Percentiles rank a stretch among this genome's conserved stretches.
Evolutionary conservation across 768 basidiomycete genomes (phyloP).

Genomic region (Boletellus emodensis): DNA sequence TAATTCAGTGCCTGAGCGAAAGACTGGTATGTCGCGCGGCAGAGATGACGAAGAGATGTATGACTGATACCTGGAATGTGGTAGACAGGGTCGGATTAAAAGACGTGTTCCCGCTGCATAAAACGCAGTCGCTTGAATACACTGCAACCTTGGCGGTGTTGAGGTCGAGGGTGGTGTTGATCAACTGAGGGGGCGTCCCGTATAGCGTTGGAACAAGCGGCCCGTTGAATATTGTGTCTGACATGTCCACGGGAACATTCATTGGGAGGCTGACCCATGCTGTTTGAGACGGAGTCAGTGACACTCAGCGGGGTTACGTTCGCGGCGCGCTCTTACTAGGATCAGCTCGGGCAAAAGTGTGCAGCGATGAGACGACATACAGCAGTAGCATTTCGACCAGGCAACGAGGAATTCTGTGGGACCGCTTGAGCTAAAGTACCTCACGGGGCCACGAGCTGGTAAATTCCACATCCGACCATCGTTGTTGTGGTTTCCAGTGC

Average conservation of each 20-base stretch:
- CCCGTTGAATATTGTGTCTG: conserved; percentile 11
- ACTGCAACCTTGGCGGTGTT: conserved; percentile 16
- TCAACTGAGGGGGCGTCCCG: conserved; percentile 15
- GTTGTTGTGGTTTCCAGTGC: too few relatives aligned
- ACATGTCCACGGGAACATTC: conserved; percentile 9
- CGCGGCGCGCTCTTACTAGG: conserved; percentile 1
- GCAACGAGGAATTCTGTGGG: background rate
- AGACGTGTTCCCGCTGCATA: conserved; percentile 18
- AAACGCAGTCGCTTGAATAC: conserved; percentile 19
- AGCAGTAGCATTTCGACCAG: background rate
- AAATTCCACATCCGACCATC: too few relatives aligned
- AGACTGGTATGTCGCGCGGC: background rate
- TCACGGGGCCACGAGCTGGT: too few relatives aligned
- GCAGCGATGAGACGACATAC: background rate
- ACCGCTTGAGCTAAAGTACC: too few relatives aligned
- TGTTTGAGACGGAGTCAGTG: background rate
- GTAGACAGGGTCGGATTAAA: conserved; percentile 13
- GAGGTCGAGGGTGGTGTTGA: conserved; percentile 17
- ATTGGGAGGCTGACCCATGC: conserved; percentile 18
- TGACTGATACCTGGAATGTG: conserved; percentile 11
- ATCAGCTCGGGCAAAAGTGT: background rate
- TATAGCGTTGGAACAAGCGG: conserved; percentile 17
- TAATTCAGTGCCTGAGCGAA: conserved; percentile 6
- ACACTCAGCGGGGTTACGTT: background rate
- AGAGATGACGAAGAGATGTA: background rate